Base-by-base conservation (phyloP, 768 basidiomycete genomes). In the Leccinum arenicola region DNA sequence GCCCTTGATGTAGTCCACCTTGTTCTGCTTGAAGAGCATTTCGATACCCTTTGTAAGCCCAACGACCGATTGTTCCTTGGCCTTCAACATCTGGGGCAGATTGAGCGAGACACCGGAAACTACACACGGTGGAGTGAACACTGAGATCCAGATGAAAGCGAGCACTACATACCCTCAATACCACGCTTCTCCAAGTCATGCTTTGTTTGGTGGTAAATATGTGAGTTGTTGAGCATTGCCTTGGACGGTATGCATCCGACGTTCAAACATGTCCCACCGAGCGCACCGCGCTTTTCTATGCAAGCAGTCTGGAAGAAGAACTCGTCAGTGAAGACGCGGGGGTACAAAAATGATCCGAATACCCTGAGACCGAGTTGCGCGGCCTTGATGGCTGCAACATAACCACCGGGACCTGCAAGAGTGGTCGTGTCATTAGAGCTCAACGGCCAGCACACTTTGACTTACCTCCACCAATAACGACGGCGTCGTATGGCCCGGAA, bases 221-320 rank as follows among this genome's bases (percentile, higher is more conserved):
- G 95, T 40, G 96, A 98, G 80, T 98, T 98, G 83, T 99, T 98
- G 62, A 98, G 83, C 96, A 99, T 97, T 55, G 96, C 94, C 79
- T 98, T 98, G 51, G 96, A 98, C 0, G 97, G 96, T 68, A 98
- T 98, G 73, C 97, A 99, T 61, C 97, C 97, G 66, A 98, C 94
- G 72, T 98, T 99, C 63, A 98, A 78, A 82, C 97, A 99, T 59
- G 96, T 99, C 66, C 97, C 97, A 55, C 97, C 96, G 25, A 98
- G 87, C 23, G 94, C 74, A 23, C 95, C 96, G 58, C 95, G 92
- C 74, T 96, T 98, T 78, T 98, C 96, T 57, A 98, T 87, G 73
- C 97, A 98, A 17, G 91, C 95, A 12, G 95, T 98, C 95, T 95
- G 40, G 43, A 43, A 43, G n/a, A 19, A 45, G 31, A 14, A 54